phyloP scores from a whole-genome alignment of 2,329 filamentous ascomycete genomes.

The Neofusicoccum umdonicola region DNA sequence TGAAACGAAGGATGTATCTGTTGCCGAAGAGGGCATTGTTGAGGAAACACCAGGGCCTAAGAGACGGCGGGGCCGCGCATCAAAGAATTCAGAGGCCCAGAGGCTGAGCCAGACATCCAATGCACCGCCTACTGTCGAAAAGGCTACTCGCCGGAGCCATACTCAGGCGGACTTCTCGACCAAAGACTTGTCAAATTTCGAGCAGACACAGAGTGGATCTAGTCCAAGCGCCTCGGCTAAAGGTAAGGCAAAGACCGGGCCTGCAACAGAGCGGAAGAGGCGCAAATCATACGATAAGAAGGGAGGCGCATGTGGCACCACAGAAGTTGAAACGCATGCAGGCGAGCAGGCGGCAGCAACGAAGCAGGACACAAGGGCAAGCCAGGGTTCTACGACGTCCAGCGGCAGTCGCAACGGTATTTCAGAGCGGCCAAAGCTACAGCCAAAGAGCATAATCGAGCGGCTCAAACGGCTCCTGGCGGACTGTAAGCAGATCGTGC shows the following conservation, averaged over 20 bases:
- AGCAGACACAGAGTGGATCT: background rate
- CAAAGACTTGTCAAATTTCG: background rate
- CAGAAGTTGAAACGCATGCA: constrained; percentile 5
- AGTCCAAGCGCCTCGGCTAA: background rate
- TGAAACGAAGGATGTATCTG: background rate
- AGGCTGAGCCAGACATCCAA: constrained; percentile 21
- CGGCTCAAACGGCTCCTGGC: constrained; percentile 57
- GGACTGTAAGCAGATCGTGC: constrained; percentile 56
- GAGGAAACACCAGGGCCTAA: constrained; percentile 10
- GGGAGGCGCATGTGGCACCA: constrained; percentile 1
- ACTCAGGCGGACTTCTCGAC: background rate
- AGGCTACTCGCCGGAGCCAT: background rate
- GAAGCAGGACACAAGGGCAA: background rate
- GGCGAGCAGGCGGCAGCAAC: background rate
- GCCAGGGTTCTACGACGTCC: constrained; percentile 10
- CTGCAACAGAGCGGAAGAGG: background rate
- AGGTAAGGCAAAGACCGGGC: background rate
- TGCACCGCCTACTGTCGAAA: constrained; percentile 8
- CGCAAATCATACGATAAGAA: constrained; percentile 3
- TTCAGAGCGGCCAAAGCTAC: constrained; percentile 16
- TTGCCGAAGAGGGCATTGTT: background rate
- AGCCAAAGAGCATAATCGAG: constrained; percentile 52
- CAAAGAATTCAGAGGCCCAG: background rate
- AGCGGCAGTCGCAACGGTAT: background rate
- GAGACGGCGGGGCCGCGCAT: background rate